Percentiles rank a stretch among this genome's conserved stretches.
These are phyloP conservation scores for Kodamaea ohmeri DNA, from an alignment of 1,139 yeast species.

Conservation along the genomic window DNA sequence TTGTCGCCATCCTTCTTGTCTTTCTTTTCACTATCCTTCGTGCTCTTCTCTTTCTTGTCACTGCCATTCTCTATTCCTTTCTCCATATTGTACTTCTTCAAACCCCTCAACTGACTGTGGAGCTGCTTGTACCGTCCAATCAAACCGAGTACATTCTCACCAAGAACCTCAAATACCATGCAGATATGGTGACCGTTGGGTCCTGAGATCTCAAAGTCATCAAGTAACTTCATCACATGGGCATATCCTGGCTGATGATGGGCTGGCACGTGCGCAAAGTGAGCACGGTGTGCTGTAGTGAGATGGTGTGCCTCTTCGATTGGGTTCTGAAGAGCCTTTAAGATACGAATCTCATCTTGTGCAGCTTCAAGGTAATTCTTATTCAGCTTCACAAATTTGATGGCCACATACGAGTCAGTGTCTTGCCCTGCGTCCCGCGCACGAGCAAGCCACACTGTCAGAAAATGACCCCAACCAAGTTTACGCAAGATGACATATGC, in stretches of 20 bases:
- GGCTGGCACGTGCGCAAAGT: slow-evolving; percentile 27
- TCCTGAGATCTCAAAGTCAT: slow-evolving; percentile 65
- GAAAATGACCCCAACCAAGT: slow-evolving; percentile 90
- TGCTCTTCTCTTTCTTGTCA: neutral
- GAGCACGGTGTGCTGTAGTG: slow-evolving; percentile 11
- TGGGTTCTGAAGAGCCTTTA: slow-evolving; percentile 45
- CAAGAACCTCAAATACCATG: slow-evolving; percentile 87
- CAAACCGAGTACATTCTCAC: slow-evolving; percentile 73
- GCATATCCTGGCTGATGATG: slow-evolving; percentile 61
- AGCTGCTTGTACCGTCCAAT: slow-evolving; percentile 60
- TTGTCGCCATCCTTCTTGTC: neutral
- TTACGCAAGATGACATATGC: slow-evolving; percentile 68
- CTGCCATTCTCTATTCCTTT: neutral
- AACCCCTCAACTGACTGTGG: slow-evolving; percentile 12
- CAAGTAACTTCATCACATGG: slow-evolving; percentile 63
- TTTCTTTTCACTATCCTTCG: neutral
- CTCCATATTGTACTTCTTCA: neutral
- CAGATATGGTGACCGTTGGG: slow-evolving; percentile 77
- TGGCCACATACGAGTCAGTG: slow-evolving; percentile 63
- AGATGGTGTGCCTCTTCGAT: slow-evolving; percentile 12
- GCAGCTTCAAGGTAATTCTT: slow-evolving; percentile 82
- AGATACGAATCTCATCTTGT: slow-evolving; percentile 71
- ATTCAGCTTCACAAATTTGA: slow-evolving; percentile 80
- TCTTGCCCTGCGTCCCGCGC: slow-evolving; percentile 28
- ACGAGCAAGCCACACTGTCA: slow-evolving; percentile 84